Evolutionary conservation across 441 rosid genomes (phyloP).

Genomic region (Jatropha podagrica): DNA sequence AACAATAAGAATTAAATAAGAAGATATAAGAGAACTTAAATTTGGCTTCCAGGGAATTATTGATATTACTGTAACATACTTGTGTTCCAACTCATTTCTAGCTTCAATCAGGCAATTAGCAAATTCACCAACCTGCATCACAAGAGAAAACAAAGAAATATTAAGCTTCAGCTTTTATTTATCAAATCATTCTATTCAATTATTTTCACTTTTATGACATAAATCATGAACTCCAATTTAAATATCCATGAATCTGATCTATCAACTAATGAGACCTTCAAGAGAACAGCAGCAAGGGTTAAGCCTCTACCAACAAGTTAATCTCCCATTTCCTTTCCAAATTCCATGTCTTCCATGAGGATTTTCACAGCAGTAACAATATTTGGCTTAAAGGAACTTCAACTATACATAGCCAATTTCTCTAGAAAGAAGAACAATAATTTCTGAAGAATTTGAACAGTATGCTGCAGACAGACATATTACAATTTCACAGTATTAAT

Average conservation of each 20-base stretch:
- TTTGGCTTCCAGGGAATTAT: constrained; percentile 16
- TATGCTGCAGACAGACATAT: background rate
- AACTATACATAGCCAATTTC: background rate
- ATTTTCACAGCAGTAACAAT: background rate
- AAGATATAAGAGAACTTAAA: background rate
- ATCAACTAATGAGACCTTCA: background rate
- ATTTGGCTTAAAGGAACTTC: background rate
- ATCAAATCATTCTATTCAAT: background rate
- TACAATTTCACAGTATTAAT: background rate
- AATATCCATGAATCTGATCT: background rate
- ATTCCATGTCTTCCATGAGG: background rate
- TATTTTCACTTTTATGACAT: background rate
- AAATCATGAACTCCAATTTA: background rate
- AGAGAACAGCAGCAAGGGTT: background rate
- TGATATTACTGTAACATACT: constrained; percentile 52
- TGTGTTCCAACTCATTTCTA: constrained; percentile 71
- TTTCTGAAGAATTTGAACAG: background rate
- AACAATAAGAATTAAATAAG: background rate
- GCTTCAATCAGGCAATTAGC: constrained; percentile 83
- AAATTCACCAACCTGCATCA: constrained; percentile 75
- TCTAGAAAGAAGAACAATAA: background rate
- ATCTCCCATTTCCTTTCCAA: background rate
- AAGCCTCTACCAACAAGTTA: background rate
- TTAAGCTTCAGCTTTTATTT: background rate
- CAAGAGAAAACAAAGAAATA: background rate